Base-by-base conservation (phyloP, 1,284 basidiomycete genomes). In the Schizophyllum commune region DNA sequence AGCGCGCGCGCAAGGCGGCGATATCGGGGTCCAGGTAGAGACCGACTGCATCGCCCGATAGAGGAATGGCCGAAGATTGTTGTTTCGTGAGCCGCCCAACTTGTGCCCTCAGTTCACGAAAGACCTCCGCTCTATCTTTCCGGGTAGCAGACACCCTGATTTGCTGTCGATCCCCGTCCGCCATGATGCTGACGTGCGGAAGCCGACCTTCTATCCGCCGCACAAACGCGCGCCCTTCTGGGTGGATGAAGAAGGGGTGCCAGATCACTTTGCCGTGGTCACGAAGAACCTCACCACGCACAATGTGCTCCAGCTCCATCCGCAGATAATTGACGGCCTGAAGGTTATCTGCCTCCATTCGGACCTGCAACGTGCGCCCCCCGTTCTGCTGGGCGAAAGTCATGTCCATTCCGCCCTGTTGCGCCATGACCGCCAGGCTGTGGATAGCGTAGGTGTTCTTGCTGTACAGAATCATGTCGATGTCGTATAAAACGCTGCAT, bases 191-290 rank as follows among this genome's bases (percentile, higher is more conserved):
- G 5, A 85, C 71, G 1, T 70, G 73, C 0, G 73, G 69, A 52
- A 79, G 65, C 8, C 65, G 61, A 1, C 60, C 62, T 61, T 82
- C 74, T 15, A 88, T 61, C 1, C 74, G 68, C 0, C 73, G 65
- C 32, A 89, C 60, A 67, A 79, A 89, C 0, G 22, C 47, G 0
- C 59, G 56, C 0, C 88, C 87, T 3, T 69, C 68, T 0, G 65
- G 60, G 5, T 74, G 65, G 19, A 68, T 67, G 62, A 90, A 85
- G 69, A 82, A 89, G 1, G 75, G 72, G 63, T 89, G 84, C 88
- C 88, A 91, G 1, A 81, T 72, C 3, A 77, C 71, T 54, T 78
- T 79, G 15, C 77, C 80, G 52, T 82, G 75, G 21, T 79, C 67
- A 20, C 70, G 75, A 39, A 89, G 69, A 2, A 78, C 73, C 64